Evolutionary conservation across 2,329 filamentous ascomycete genomes (phyloP), one percentile per base, ranked within the genome.

Genomic region (Grosmannia serpens): DNA sequence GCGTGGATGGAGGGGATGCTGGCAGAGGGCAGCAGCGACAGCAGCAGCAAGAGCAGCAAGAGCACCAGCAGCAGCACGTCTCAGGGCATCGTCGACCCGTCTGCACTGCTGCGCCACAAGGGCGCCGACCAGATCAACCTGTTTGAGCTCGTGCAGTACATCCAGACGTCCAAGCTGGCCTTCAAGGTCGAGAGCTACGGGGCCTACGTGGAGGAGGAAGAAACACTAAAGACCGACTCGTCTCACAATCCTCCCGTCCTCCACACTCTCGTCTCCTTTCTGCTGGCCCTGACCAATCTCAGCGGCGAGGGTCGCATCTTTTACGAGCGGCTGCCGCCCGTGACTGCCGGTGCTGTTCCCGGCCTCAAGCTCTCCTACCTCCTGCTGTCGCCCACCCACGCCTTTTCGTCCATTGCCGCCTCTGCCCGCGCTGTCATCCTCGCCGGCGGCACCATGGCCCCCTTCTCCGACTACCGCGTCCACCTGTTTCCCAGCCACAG

Each of bases 391-490:
- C 92, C 94, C 0, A 91, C 91, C 0, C 85, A 92, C 65, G 89
- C 95, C 64, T 97, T 99, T 71, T 87, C 87, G 9, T 88, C 91
- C 13, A 87, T 97, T 56, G 89, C 92, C 2, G 84, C 89, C 33
- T 85, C 88, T 62, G 90, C 94, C 0, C 81, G 91, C 59, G 89
- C 92, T 2, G 88, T 99, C 4, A 87, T 99, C 49, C 76, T 99
- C 4, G 94, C 91, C 0, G 94, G 94, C 59, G 94, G 94, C 26
- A 99, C 94, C 29, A 97, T 99, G 94, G 95, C 94, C 2, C 94
- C 94, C 0, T 95, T 97, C 75, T 82, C 86, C 27, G 94, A 97
- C 72, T 99, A 96, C 71, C 85, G 81, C 41, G 80, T 87, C 4
- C 89, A 96, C 65, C 77, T 99, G 0, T 94, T 99, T 62, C 88